Base-by-base conservation (phyloP, 2,329 filamentous ascomycete genomes). In the Scytalidium sp. region DNA sequence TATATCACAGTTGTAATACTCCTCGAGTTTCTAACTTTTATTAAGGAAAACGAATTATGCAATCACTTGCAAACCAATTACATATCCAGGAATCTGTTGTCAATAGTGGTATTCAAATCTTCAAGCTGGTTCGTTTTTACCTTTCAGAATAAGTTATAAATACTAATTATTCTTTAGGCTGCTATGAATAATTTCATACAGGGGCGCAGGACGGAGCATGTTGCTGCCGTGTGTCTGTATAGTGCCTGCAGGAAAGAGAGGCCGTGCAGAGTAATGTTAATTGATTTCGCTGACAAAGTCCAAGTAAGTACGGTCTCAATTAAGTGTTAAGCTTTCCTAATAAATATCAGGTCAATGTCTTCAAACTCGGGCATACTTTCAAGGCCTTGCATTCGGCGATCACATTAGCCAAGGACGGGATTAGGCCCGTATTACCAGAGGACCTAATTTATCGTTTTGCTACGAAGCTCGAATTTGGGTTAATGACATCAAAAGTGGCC, bases 361-460 rank as follows among this genome's bases (percentile, higher is more conserved):
- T 96, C 71, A 87, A 89, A 55, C 79, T 99, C 13, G 94, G 94
- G 40, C 85, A 89, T 54, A 88, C 90, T 22, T 97, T 96, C 77
- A 96, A 95, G 67, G 84, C 84, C 36, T 79, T 96, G 49, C 80
- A 90, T 55, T 81, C 88, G 57, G 81, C 85, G 27, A 80, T 88
- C 29, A 85, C 85, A 43, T 76, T 88, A 20, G 82, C 88, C 56
- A 84, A 88, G 52, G 76, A 82, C 67, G 78, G 78, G 22, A 71
- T 83, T 23, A 76, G 80, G 50, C 85, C 88, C 1, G 83, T 96
- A 45, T 86, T 95, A 51, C 85, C 93, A 7, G 91, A 97, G 70
- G 88, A 94, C 60, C 76, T 99, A 56, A 95, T 99, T 60, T 87
- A 88, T 68, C 87, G 93, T 53, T 97, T 96, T 64, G 91, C 92